Base-by-base conservation (phyloP, 306 rosid genomes). In the Delonix regia region DNA sequence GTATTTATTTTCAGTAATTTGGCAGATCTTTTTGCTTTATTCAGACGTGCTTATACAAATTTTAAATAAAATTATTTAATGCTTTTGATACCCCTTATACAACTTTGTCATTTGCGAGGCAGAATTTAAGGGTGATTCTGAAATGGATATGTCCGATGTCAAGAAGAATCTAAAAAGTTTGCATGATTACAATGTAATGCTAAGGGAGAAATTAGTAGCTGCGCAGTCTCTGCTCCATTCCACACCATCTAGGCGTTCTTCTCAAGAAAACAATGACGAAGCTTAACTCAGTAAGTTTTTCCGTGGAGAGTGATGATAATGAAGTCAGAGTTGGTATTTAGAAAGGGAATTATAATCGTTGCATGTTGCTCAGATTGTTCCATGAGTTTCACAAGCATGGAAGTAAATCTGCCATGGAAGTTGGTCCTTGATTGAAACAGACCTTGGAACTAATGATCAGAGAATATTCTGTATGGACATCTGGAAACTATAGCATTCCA, bases 111-210 rank as follows among this genome's bases (percentile, higher is more conserved):
- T 55, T 12, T 69, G 41, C 9, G 34, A 67, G 74, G 89, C 96
- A 95, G 99, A 91, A 71, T 70, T 87, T 27, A 82, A 86, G 81
- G 78, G 77, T 38, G 84, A 84, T 81, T 83, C 94, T 59, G 89
- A 89, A 75, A 88, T 90, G 87, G 87, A 86, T 68, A 87, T 95
- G 88, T 78, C 87, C 0, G 94, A 89, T 62, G 74, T 95, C 71
- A 85, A 86, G 87, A 91, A 83, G 92, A 96, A 84, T 81, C 89
- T 96, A 9, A 80, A 61, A 85, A 89, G 82, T 73, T 84, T 96
- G 81, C 89, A 91, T 22, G 92, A 88, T 76, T 96, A 96, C 75
- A 96, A 96, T 71, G 80, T 77, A 53, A 81, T 90, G 94, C 88
- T 96, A 34, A 87, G 97, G 89, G 97, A 96, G 42, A 91, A 86